These are phyloP conservation scores for Auxenochlorella pyrenoidosa DNA, from an alignment of 139 green algal species.

Conservation along the genomic window DNA sequence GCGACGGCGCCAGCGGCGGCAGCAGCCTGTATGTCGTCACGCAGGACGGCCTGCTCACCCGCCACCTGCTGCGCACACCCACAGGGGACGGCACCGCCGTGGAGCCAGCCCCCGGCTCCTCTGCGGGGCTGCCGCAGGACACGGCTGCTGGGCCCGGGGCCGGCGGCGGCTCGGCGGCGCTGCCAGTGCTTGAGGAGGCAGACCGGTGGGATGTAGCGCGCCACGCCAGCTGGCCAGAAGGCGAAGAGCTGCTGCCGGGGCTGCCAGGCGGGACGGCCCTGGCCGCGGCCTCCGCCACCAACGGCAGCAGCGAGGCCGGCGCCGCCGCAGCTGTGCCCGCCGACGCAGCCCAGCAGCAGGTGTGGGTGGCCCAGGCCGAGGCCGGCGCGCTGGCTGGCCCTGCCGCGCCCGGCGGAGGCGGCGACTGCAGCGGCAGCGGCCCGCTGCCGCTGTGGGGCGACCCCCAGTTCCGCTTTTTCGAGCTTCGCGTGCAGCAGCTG, in stretches of 20 bases:
- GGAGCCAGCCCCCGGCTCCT: not conserved
- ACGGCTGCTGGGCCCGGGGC: not conserved
- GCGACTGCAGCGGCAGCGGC: not conserved
- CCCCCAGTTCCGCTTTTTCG: constrained; percentile 29
- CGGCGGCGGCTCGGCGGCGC: not conserved
- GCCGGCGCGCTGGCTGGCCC: not conserved
- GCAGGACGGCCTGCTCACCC: constrained; percentile 18
- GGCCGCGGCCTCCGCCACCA: not conserved
- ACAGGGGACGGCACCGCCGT: too few species aligned
- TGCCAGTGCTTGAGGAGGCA: constrained; percentile 15
- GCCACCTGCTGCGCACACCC: constrained; percentile 14
- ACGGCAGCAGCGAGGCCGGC: not conserved
- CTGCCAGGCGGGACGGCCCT: not conserved
- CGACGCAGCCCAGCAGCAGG: constrained; percentile 2
- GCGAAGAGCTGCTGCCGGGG: constrained; percentile 24
- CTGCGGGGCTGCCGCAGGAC: not conserved
- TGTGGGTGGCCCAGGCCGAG: constrained; percentile 36
- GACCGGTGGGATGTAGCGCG: constrained; percentile 53
- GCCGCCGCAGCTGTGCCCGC: not conserved
- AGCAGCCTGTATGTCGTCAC: constrained; percentile 38
- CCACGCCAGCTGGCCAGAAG: constrained; percentile 45
- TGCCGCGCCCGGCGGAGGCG: not conserved
- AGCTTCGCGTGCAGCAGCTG: constrained; percentile 14
- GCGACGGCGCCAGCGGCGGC: not conserved
- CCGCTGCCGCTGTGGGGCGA: constrained; percentile 30